Percentiles rank a stretch among this genome's conserved stretches.
These are phyloP conservation scores for Capillidium heterosporum DNA, from an alignment of 371 early-diverging fungal species.

Conservation along the genomic window DNA sequence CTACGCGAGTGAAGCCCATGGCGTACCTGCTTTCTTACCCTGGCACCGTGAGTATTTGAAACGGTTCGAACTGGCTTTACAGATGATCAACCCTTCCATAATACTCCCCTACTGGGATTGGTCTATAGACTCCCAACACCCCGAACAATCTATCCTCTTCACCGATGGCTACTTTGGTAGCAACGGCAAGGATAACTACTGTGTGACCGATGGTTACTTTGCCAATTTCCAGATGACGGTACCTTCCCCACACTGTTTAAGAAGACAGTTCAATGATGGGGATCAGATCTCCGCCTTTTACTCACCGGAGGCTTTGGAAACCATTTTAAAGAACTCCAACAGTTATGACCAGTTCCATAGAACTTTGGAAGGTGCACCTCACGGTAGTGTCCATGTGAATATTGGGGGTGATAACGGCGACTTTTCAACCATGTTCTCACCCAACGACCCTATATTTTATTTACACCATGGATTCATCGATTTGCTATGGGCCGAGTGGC, in stretches of 20 bases:
- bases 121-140: constrained; percentile 12
- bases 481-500: constrained; percentile 28
- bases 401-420: constrained; percentile 19
- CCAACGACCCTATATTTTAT: constrained; percentile 37
- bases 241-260: constrained; percentile 12
- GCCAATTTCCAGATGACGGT: background rate
- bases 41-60: constrained; percentile 20
- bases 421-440: constrained; percentile 15
- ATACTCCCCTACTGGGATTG: constrained; percentile 35
- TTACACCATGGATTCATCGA: constrained; percentile 36
- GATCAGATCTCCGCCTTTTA: constrained; percentile 14
- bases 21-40: constrained; percentile 15
- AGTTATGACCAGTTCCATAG: constrained; percentile 17
- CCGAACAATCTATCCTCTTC: constrained; percentile 8
- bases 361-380: constrained; percentile 20
- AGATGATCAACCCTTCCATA: constrained; percentile 17
- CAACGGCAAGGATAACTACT: constrained; percentile 9
- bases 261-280: constrained; percentile 8
- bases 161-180: constrained; percentile 9
- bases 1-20: constrained; percentile 7
- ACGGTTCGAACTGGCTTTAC: constrained; percentile 14
- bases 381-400: constrained; percentile 23
- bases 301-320: constrained; percentile 10
- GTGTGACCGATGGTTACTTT: constrained; percentile 11
- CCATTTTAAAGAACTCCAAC: constrained; percentile 9